These are phyloP conservation scores for Alternaria viburni DNA, from an alignment of 2,329 filamentous ascomycete genomes.

Conservation along the genomic window DNA sequence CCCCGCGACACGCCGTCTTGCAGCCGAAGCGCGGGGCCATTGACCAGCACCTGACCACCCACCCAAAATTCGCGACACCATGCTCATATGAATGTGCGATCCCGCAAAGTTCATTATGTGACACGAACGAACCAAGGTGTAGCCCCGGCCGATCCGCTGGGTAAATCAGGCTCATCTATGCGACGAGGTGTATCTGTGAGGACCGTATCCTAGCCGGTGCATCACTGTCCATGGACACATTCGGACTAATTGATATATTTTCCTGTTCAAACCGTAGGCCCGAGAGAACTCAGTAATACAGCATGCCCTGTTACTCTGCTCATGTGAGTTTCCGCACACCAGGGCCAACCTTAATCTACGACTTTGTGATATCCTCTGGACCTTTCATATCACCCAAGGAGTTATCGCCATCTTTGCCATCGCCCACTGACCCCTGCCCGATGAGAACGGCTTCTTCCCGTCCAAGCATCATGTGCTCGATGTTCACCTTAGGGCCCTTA, in stretches of 20 bases:
- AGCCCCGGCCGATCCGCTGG: not conserved
- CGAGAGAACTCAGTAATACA: not conserved
- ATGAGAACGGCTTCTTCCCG: constrained; percentile 48
- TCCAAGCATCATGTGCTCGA: constrained; percentile 62
- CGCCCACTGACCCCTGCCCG: constrained; percentile 24
- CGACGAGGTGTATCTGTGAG: not conserved
- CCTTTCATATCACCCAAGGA: constrained; percentile 2
- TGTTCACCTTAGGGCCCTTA: constrained; percentile 72
- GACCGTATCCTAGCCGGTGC: not conserved
- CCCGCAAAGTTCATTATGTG: not conserved
- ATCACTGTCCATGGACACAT: not conserved
- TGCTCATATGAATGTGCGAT: rapidly evolving
- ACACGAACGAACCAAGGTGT: not conserved
- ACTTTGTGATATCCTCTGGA: constrained; percentile 4
- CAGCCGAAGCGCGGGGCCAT: not conserved
- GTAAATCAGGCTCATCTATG: not conserved
- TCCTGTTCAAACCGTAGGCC: not conserved
- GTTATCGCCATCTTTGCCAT: constrained; percentile 12
- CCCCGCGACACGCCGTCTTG: not conserved
- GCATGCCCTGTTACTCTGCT: not conserved
- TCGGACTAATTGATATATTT: not conserved
- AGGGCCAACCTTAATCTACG: not conserved
- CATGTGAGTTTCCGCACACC: not conserved
- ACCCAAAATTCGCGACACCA: not conserved
- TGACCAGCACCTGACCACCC: not conserved